Evolutionary conservation across 495 filamentous ascomycete species (phyloP).

Genomic region (Aspergillus saccharolyticus): DNA sequence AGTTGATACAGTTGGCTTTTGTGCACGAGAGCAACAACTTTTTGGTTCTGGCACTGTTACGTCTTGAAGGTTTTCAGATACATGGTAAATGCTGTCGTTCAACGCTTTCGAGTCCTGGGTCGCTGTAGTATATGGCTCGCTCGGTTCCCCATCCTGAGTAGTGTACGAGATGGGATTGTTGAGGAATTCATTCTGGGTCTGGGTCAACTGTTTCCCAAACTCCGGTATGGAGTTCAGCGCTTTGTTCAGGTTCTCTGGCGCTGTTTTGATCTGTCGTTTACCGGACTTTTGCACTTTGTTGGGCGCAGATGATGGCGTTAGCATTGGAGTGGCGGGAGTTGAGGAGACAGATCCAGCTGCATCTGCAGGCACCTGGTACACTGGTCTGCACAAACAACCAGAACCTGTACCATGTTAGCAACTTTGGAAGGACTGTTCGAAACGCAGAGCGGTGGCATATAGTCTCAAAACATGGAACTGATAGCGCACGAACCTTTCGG

Average conservation of each 20-base stretch:
- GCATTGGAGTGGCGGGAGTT: constrained; percentile 10
- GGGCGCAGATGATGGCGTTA: constrained; percentile 13
- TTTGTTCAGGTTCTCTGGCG: constrained; percentile 27
- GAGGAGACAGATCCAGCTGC: constrained; percentile 14
- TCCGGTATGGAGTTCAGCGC: constrained; percentile 23
- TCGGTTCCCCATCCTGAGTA: constrained; percentile 1
- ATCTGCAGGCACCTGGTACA: constrained; percentile 34
- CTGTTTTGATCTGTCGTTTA: constrained; percentile 22
- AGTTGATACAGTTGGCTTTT: constrained; percentile 10
- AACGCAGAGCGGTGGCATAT: neutral
- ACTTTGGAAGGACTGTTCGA: neutral
- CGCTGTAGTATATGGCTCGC: neutral
- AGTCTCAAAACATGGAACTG: neutral
- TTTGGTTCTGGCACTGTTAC: constrained; percentile 9
- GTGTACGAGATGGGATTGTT: constrained; percentile 11
- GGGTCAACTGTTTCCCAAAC: constrained; percentile 11
- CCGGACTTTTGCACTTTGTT: constrained; percentile 28
- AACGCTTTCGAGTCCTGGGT: neutral
- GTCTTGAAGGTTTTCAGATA: neutral
- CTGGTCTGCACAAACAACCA: constrained; percentile 37
- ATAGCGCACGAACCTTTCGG: constrained; percentile 33
- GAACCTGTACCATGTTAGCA: constrained; percentile 23
- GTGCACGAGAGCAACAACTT: constrained; percentile 31
- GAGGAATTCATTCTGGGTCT: constrained; percentile 21
- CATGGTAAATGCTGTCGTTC: neutral